Evolutionary conservation across 2,329 filamentous ascomycete genomes (phyloP).

Genomic region (Trichoderma citrinoviride): DNA sequence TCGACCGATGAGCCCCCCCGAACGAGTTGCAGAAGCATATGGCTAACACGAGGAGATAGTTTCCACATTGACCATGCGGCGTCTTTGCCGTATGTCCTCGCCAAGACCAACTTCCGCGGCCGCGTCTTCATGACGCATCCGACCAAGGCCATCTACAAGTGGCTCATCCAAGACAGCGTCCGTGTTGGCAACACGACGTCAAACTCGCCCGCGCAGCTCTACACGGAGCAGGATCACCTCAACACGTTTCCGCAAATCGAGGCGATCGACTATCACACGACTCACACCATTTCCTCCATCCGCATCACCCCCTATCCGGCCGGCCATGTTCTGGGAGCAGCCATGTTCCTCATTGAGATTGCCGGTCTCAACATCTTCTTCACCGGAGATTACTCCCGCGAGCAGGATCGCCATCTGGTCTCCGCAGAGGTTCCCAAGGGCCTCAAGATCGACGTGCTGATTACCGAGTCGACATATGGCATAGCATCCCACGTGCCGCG

Average conservation of each 20-base stretch:
- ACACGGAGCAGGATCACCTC: constrained; percentile 92
- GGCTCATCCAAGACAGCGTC: constrained; percentile 96
- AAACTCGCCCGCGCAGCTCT: constrained; percentile 68
- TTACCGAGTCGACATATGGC: constrained; percentile 96
- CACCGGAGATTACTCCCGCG: constrained; percentile 94
- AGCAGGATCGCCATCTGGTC: constrained; percentile 92
- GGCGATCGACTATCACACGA: constrained; percentile 97
- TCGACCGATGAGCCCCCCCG: constrained; percentile 16
- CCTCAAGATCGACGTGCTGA: constrained; percentile 91
- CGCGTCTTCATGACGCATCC: constrained; percentile 99
- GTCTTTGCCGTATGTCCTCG: constrained; percentile 93
- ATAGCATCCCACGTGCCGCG: constrained; percentile 92
- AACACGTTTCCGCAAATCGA: constrained; percentile 93
- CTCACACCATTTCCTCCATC: constrained; percentile 94
- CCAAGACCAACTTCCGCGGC: constrained; percentile 96
- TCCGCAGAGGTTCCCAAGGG: constrained; percentile 86
- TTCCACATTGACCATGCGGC: constrained; percentile 99
- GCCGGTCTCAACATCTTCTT: constrained; percentile 96
- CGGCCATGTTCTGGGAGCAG: constrained; percentile 94
- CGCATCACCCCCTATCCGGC: constrained; percentile 96
- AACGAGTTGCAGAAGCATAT: neutral
- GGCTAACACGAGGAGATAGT: constrained; percentile 51
- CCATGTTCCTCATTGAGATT: constrained; percentile 98
- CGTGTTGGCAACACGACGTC: constrained; percentile 74
- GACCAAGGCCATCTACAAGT: constrained; percentile 99